A percentile compares a stretch with the other conserved stretches of the same genome.
These are phyloP conservation scores for Trypanosoma brucei DNA, from an alignment of 208 protist genomes.

Conservation along the genomic window DNA sequence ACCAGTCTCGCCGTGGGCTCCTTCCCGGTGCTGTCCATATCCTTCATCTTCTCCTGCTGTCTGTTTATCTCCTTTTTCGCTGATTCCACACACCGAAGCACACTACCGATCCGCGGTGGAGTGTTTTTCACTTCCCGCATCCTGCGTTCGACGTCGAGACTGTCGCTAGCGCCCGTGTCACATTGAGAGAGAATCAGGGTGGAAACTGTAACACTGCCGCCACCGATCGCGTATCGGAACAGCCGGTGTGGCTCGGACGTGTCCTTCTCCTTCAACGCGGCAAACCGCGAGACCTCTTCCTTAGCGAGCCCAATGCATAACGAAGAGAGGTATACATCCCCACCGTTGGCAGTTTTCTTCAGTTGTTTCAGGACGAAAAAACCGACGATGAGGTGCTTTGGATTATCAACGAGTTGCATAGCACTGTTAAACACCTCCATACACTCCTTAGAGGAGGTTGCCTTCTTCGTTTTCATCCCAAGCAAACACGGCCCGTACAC, in stretches of 20 bases:
- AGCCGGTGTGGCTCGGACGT: constrained; percentile 47
- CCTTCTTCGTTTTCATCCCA: constrained; percentile 37
- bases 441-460: constrained; percentile 27
- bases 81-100: constrained; percentile 63
- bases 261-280: constrained; percentile 60
- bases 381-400: constrained; percentile 47
- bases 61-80: constrained; percentile 65
- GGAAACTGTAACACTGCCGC: constrained; percentile 55
- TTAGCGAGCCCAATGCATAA: constrained; percentile 54
- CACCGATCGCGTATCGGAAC: constrained; percentile 73
- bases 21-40: constrained; percentile 41
- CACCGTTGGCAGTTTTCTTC: constrained; percentile 12
- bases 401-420: constrained; percentile 32
- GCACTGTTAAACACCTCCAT: constrained; percentile 32
- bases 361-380: constrained; percentile 64
- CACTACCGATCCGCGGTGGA: constrained; percentile 68
- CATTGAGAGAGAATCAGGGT: constrained; percentile 30
- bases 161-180: constrained; percentile 30
- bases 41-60: constrained; percentile 58
- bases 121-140: constrained; percentile 77
- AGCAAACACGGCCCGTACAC: constrained; percentile 63
- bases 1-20: constrained; percentile 39
- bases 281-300: constrained; percentile 40
- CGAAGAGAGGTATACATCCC: constrained; percentile 34
- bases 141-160: constrained; percentile 61